Conservation (phyloP, 148 eudicot genomes). For the Polygonum aviculare region DNA sequence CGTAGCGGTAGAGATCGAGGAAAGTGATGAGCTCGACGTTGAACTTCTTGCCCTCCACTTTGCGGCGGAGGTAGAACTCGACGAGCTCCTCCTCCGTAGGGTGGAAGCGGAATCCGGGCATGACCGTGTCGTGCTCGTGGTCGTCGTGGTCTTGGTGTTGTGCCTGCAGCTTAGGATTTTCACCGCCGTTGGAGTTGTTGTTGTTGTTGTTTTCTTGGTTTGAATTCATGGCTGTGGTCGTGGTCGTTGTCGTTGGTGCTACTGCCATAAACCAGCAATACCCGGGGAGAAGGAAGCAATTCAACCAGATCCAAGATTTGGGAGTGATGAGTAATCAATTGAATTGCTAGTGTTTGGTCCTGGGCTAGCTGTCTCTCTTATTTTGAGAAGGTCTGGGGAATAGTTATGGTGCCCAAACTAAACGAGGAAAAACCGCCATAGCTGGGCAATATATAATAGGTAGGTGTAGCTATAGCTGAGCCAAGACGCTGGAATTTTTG, state of each 20-base stretch:
- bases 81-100: conserved; percentile 59
- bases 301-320: neutral
- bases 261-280: neutral
- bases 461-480: neutral
- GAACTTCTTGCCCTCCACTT: conserved; percentile 17
- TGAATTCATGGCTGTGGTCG: neutral
- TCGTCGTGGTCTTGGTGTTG: neutral
- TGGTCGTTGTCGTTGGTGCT: neutral
- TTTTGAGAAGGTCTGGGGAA: neutral
- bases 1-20: conserved; percentile 46
- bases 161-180: neutral
- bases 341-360: neutral
- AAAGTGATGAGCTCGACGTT: conserved; percentile 42
- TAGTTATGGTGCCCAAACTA: conserved; percentile 2
- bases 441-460: neutral
- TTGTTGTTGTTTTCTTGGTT: conserved; percentile 3
- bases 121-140: conserved; percentile 11
- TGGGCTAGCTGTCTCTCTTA: neutral
- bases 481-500: neutral
- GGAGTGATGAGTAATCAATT: neutral
- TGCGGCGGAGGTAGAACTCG: conserved; percentile 37
- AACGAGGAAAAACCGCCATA: conserved; percentile 1
- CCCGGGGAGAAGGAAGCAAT: neutral
- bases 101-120: conserved; percentile 52
- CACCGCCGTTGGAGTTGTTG: neutral